phyloP scores from a whole-genome alignment of 371 early-diverging fungal species.

The Cokeromyces recurvatus region DNA sequence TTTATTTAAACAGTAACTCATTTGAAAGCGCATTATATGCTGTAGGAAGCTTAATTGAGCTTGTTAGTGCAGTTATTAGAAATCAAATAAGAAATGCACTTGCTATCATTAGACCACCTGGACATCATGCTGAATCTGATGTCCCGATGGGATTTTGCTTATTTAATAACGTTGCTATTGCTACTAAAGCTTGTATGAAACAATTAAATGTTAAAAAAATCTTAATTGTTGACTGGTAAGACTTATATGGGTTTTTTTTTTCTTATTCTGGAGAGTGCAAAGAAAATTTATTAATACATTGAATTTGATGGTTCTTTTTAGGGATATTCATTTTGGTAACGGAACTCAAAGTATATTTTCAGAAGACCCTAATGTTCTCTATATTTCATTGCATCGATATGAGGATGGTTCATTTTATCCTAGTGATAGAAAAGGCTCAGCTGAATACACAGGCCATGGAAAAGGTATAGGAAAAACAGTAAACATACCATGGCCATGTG shows the following conservation, averaged over 20 bases:
- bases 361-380: constrained; percentile 72
- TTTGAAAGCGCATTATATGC: constrained; percentile 59
- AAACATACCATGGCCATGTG: constrained; percentile 84
- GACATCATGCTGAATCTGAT: constrained; percentile 85
- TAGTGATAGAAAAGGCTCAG: constrained; percentile 44
- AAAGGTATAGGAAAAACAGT: constrained; percentile 75
- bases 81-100: constrained; percentile 72
- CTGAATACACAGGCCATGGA: constrained; percentile 56
- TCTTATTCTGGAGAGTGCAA: background rate
- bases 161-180: constrained; percentile 85
- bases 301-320: constrained; percentile 10
- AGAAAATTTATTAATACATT: background rate
- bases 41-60: constrained; percentile 73
- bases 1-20: constrained; percentile 68
- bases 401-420: constrained; percentile 82
- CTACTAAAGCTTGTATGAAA: constrained; percentile 54
- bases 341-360: constrained; percentile 85
- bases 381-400: constrained; percentile 83
- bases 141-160: constrained; percentile 82
- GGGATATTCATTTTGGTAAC: constrained; percentile 95
- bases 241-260: background rate
- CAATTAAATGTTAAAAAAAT: constrained; percentile 52
- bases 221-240: constrained; percentile 85
- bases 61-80: constrained; percentile 62
- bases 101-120: constrained; percentile 85